Base-by-base conservation (phyloP, 2,329 filamentous ascomycete genomes). In the Ilyonectria mors-panacis region DNA sequence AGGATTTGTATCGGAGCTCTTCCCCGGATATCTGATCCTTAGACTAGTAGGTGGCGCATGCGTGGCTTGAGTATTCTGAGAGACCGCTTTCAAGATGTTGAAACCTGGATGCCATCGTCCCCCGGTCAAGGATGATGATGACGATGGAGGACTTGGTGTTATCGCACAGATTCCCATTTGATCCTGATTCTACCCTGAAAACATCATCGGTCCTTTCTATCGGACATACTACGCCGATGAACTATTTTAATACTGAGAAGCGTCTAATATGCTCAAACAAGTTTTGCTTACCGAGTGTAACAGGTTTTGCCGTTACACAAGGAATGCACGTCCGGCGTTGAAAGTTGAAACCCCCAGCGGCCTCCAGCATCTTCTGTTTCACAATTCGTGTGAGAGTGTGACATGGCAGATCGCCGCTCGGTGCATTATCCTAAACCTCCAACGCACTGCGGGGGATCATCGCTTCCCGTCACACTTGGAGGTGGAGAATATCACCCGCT, bases 381-480 rank as follows among this genome's bases (percentile, higher is more conserved):
- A 53, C n/a, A 10, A 30, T 12, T 35, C 6, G 33, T 23, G 17
- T 21, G n/a, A 12, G 9, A 21, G 30, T 10, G 33, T 6, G 50
- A 19, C 28, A 33, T 53, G 50, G 19, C 30, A 35, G 19, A 21
- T 35, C 33, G 50, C 33, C 10, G 2, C n/a, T 30, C 30, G n/a
- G 48, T 21, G 9, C 6, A 12, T 19, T 33, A 6, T 51, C 26
- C 48, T 30, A 33, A 51, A 30, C n/a, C 6, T 35, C 50, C 50
- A 53, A 28, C 50, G 15, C 30, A 53, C 30, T 33, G 50, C 50
- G 28, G 50, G 44, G 44, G 44, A 45, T 45, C 44, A 10, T 45
- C 39, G 39, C 15, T 42, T 42, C 39, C 39, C 15, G 39, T n/a
- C 15, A n/a, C 39, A 42, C 37, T 17, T 39, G 39, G 39, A 42